Evolutionary conservation across 2,329 filamentous ascomycete species (phyloP), one percentile per base, ranked within the genome.

Genomic region (Rhynchosporium graminicola): DNA sequence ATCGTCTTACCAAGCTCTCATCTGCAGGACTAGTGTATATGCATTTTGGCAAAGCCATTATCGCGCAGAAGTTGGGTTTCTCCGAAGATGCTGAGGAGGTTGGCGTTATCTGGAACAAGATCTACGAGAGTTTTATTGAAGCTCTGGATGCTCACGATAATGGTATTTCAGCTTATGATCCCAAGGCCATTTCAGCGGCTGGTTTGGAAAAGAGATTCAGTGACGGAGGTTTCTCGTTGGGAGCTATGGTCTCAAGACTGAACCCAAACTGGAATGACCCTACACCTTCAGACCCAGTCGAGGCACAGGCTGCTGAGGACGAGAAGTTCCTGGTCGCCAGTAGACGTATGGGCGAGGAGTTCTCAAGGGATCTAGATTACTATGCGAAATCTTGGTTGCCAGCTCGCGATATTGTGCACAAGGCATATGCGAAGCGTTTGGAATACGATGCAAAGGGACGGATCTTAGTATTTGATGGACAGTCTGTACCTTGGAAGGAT

Each of bases 111-210:
- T 96, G 90, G 81, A 82, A 86, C 72, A 97, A 97, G 81, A 79
- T 99, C 57, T 99, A 99, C 82, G 87, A 89, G 69, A 89, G 89
- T 77, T 97, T 98, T 76, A 83, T 99, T 75, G 95, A 99, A 81
- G 92, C 95, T 1, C 88, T 99, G 61, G 95, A 99, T 77, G 95
- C 93, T 62, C 94, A 99, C 78, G 95, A 99, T 82, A 99, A 99
- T 76, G 95, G 95, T 69, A 89, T 99, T 74, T 88, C 87, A 31
- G 83, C 82, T 63, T 96, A 96, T 78, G 91, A 97, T 74, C 82
- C 89, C 33, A 82, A 82, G 29, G 87, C 81, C 38, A 75, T 97
- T 20, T 77, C 84, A 36, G 82, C 86, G 36, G 90, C 91, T 0
- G 89, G 88, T 3, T 77, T 97, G 47, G 80, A 90, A 76, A 95